Base-by-base conservation (phyloP, 2,329 filamentous ascomycete species). In the Pseudocercospora pini-densiflorae region DNA sequence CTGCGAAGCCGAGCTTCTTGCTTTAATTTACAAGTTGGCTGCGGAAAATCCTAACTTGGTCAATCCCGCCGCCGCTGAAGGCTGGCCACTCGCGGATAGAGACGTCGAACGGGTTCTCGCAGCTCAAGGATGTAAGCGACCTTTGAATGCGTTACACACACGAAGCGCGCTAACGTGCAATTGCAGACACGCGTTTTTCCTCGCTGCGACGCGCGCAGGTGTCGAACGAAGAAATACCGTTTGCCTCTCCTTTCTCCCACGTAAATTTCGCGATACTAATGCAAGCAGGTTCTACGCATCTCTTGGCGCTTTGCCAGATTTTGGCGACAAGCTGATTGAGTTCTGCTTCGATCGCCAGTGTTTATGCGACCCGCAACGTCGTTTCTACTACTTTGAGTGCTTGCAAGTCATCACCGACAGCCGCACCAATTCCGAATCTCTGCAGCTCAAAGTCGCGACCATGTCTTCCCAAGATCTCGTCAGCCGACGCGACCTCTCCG, bases 261-360 rank as follows among this genome's bases (percentile, higher is more conserved):
- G 5, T 47, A 21, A 23, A 14, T 27, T 45, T 66, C n/a, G 54
- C 23, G 23, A 29, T 1, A n/a, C 61, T 64, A 47, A 67, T 43
- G 16, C 29, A 45, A 45, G 21, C 70, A 76, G 69, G 72, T 83
- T 83, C 49, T 81, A 84, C 70, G 86, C 87, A 59, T 86, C 87
- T 68, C 80, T 92, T 23, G 90, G 90, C 23, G 84, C 84, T 14
- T 76, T 88, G 8, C 83, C 85, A 45, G 86, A 90, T 73, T 90
- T 91, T 76, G 83, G 86, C 5, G 87, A 91, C 72, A 73, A 79
- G 0, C 78, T 89, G n/a, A 78, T 92, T 19, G 78, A 83, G 29
- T 90, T 88, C 75, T 87, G 88, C 3, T 92, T 87, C 73, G 81
- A 87, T 24, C 82, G 86, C 36, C 90, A 92, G 77, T 79, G 83